phyloP scores from a whole-genome alignment of 768 basidiomycete genomes.

The Daedaleopsis nitida region DNA sequence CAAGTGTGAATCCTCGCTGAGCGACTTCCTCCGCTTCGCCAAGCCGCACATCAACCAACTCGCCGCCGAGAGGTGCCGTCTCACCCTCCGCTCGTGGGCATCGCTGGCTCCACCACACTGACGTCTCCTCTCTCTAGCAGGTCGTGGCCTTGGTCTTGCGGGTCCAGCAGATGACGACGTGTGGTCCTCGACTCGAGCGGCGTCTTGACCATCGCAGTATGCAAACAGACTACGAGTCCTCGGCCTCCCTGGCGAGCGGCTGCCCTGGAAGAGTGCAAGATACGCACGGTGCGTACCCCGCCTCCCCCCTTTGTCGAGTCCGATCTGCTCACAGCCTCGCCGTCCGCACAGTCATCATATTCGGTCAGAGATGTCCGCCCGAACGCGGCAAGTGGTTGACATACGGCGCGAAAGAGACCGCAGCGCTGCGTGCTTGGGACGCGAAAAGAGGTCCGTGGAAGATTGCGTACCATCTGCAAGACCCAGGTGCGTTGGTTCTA shows the following conservation, averaged over 20 bases:
- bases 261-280: conserved; percentile 50
- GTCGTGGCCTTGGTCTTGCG: conserved; percentile 19
- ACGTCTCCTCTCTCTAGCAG: conserved; percentile 8
- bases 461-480: conserved; percentile 39
- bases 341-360: conserved; percentile 48
- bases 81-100: neutral
- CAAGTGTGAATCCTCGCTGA: conserved; percentile 45
- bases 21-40: conserved; percentile 41
- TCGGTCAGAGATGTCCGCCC: conserved; percentile 40
- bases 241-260: conserved; percentile 56
- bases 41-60: conserved; percentile 33
- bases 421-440: conserved; percentile 55
- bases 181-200: conserved; percentile 72
- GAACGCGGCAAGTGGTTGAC: conserved; percentile 10
- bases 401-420: conserved; percentile 40
- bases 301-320: conserved; percentile 4
- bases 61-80: conserved; percentile 30
- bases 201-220: conserved; percentile 55
- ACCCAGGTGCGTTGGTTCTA: conserved; percentile 29
- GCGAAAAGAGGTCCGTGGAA: conserved; percentile 47
- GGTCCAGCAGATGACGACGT: conserved; percentile 44
- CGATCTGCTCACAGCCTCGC: conserved; percentile 5
- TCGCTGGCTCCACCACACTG: neutral
- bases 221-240: conserved; percentile 63
- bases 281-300: conserved; percentile 53